phyloP scores from a whole-genome alignment of 208 protist genomes.

The Trichomonas gallinae region DNA sequence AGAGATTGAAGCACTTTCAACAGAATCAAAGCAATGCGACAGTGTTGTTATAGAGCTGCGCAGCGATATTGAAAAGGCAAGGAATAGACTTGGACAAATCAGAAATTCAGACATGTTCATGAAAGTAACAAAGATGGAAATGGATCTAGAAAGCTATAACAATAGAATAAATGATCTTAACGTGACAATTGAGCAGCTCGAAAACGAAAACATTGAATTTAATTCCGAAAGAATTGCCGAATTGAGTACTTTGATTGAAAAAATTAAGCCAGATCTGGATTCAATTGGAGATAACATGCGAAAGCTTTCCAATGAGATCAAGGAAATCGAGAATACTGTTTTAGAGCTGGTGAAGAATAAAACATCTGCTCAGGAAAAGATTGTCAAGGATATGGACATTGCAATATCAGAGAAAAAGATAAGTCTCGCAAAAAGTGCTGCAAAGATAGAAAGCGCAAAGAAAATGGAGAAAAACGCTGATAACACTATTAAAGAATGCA shows the following conservation, averaged over 20 bases:
- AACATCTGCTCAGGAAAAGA: neutral
- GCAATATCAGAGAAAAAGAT: neutral
- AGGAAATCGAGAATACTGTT: neutral
- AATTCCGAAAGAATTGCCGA: neutral
- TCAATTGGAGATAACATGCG: neutral
- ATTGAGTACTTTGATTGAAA: neutral
- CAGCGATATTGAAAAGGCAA: neutral
- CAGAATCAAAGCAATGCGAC: neutral
- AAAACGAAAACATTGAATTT: neutral
- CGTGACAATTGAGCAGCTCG: neutral
- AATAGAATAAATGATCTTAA: neutral
- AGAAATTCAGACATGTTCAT: neutral
- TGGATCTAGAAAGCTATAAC: neutral
- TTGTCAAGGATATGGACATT: neutral
- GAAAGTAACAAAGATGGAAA: neutral
- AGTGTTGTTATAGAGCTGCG: neutral
- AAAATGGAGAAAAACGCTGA: neutral
- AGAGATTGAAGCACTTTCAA: neutral
- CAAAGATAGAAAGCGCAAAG: neutral
- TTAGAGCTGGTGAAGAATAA: neutral
- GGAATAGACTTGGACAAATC: neutral
- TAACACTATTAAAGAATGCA: neutral
- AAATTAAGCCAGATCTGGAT: neutral
- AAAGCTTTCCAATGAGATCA: neutral
- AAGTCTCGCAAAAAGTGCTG: neutral